Percentiles rank a stretch among this genome's conserved stretches.
Evolutionary conservation across 2,329 filamentous ascomycete species (phyloP).

Genomic region (Hypomyces perniciosus): DNA sequence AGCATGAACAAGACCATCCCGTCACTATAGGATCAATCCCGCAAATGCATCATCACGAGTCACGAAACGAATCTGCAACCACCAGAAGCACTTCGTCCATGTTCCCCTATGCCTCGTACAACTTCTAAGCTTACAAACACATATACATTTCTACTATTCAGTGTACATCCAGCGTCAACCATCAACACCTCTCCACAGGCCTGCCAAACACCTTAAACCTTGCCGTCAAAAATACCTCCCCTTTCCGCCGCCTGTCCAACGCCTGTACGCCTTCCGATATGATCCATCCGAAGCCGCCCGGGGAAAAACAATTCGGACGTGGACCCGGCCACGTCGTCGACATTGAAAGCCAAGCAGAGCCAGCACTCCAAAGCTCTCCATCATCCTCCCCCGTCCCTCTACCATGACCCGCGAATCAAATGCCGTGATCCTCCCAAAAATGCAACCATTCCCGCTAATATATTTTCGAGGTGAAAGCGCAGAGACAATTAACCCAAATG

Average conservation of each 20-base stretch:
- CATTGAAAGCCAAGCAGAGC: neutral
- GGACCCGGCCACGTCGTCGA: neutral
- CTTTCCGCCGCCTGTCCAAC: slow-evolving; percentile 4
- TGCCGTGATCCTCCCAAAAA: slow-evolving; percentile 3
- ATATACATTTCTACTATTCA: slow-evolving; percentile 2
- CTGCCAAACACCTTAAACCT: neutral
- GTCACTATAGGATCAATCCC: no score
- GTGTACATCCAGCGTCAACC: neutral
- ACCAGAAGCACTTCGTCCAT: neutral
- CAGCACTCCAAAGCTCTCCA: neutral
- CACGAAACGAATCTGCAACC: neutral
- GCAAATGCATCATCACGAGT: no score
- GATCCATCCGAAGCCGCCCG: neutral
- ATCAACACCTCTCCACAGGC: neutral
- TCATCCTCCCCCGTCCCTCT: neutral
- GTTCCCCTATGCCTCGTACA: neutral
- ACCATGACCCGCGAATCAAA: neutral
- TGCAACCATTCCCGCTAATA: slow-evolving; percentile 6
- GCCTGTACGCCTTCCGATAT: slow-evolving; percentile 11
- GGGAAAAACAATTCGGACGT: neutral
- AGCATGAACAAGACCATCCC: no score
- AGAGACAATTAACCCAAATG: slow-evolving; percentile 4
- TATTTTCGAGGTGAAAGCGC: slow-evolving; percentile 1
- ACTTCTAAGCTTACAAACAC: slow-evolving; percentile 4
- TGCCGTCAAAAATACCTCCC: neutral